Percentiles rank a stretch among this genome's conserved stretches.
Evolutionary conservation across 177 flowering plant genomes (phyloP).

Genomic region (Vitis hybrid): DNA sequence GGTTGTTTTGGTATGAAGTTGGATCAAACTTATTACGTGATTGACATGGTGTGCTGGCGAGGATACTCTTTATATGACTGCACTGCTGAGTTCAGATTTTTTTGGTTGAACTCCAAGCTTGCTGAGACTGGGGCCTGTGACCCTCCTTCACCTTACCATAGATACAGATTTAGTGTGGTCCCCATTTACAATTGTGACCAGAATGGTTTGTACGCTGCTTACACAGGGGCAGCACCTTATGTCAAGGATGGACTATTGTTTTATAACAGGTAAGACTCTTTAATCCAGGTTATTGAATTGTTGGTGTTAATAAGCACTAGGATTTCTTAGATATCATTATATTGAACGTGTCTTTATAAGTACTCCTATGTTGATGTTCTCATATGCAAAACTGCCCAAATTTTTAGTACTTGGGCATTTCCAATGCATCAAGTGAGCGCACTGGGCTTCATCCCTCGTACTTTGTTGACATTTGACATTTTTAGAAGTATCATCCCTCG

Average conservation of each 20-base stretch:
- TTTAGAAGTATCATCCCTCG: background rate
- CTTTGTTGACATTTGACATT: background rate
- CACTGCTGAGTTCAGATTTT: conserved; percentile 90
- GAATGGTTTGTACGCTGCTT: conserved; percentile 66
- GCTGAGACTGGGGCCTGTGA: conserved; percentile 80
- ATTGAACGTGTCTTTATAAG: no score
- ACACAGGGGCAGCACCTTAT: conserved; percentile 65
- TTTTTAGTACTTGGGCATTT: no score
- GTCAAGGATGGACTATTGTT: conserved; percentile 84
- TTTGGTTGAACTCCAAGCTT: conserved; percentile 95
- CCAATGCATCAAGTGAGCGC: no score
- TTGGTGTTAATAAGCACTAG: background rate
- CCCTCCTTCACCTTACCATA: conserved; percentile 74
- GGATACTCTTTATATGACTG: conserved; percentile 89
- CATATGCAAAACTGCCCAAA: no score
- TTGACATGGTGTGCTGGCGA: conserved; percentile 95
- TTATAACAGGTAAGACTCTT: conserved; percentile 77
- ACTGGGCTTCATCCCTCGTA: no score
- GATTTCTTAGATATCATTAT: background rate
- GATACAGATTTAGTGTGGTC: conserved; percentile 69
- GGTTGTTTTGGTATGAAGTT: conserved; percentile 41
- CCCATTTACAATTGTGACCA: conserved; percentile 75
- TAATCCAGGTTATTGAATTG: background rate
- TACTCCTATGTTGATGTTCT: no score
- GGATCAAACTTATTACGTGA: conserved; percentile 93